Base-by-base conservation (phyloP, 257 asterid species). In the Ligustrum vulgare region DNA sequence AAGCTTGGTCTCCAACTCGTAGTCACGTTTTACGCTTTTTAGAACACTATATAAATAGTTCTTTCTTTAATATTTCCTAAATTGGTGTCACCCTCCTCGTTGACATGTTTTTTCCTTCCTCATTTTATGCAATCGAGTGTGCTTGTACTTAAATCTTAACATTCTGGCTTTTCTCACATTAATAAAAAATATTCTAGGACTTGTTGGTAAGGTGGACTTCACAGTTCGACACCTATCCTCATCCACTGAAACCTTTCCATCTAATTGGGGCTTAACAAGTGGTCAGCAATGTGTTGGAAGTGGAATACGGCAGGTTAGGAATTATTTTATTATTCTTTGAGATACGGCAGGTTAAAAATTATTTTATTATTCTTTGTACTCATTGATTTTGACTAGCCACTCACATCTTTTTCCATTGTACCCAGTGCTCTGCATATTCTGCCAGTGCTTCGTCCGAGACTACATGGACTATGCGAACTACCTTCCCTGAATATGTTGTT, bases 401-500 rank as follows among this genome's bases (percentile, higher is more conserved):
- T 34, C 72, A 69, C 39, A 35, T 12, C 36, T 20, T 66, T 67
- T 78, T 23, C 12, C 49, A 54, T 54, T 78, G 10, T 81, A 39
- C 72, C 47, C 86, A 93, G 98, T 93, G 98, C 81, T 93, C 97
- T 25, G 92, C 94, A 33, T 91, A 89, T 82, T 81, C 91, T 71
- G 92, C 97, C 58, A 87, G 72, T 78, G 85, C 90, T 86, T 83
- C 98, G 41, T 90, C 98, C 23, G 98, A 94, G 91, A 84, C 91
- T 65, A 92, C 98, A 76, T 92, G 98, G 98, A 89, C 93, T 54
- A 91, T 91, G 98, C 95, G 86, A 56, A 41, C 98, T 79, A 92
- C 98, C 79, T 94, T 94, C 85, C 98, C 98, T 4, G 98, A 94
- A 87, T 94, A 94, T 86, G 91, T 94, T 66, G 98, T 94, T 76